Evolutionary conservation across 139 green algal genomes (phyloP), one percentile per base, ranked within the genome.

Genomic region (Dunaliella primolecta): DNA sequence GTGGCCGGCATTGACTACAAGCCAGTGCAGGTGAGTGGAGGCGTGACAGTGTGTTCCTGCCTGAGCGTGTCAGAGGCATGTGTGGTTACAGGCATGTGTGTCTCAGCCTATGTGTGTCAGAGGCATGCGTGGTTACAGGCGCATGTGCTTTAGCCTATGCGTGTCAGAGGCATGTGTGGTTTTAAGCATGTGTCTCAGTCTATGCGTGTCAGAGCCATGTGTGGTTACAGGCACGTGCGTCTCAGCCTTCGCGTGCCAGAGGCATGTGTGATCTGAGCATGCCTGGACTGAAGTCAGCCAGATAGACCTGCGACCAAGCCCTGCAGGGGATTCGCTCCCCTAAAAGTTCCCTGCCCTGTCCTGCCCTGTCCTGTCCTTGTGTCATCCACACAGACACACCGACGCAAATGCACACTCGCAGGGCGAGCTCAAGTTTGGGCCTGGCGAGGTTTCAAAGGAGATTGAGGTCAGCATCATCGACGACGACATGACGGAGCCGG

Each of bases 381-480:
- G 7, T 64, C 46, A 25, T 64, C 46, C 46, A 7, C 7, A 64
- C 46, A 15, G 7, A 7, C 46, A 64, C 46, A 25, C 46, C 46
- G 46, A 7, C 7, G 15, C 46, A 64, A 64, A 64, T 15, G 46
- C 46, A 64, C 35, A 30, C 24, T 36, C 82, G n/a, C 83, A 86
- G 83, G 83, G 83, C 30, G 64, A 36, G 32, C 25, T 87, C 1
- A 33, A 37, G 2, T 87, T 87, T 36, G 7, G 27, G 2, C 83
- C 82, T 27, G 79, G 79, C 21, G 76, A 87, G 86, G 25, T 7
- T 0, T 37, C 37, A 3, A 77, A 83, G 77, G 80, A 84, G 37
- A 81, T 89, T 25, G 81, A 76, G 46, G 64, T 89, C 57, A 78
- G 21, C 30, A 87, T 90, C 34, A 81, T 90, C 32, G 86, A 90